Base-by-base conservation (phyloP, 768 basidiomycete species). In the Russula ochroleuca region DNA sequence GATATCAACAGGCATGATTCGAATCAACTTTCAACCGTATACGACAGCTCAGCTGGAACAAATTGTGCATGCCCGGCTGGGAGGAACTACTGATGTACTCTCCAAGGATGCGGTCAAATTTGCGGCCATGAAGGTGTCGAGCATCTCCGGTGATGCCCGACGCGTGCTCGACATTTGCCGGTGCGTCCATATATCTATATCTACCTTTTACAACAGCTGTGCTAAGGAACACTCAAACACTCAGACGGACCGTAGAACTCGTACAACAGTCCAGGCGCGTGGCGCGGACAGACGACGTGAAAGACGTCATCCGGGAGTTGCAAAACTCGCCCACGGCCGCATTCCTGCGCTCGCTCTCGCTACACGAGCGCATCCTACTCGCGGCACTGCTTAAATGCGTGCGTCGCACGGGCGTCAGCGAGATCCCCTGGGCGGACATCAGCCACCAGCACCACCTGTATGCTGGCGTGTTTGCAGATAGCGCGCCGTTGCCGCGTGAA, bases 11-110 rank as follows among this genome's bases (percentile, higher is more conserved):
- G 93, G 93, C 15, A 93, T 94, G 87, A 84, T 86, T 31, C 84
- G 93, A 38, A 94, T 94, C 68, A 93, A 94, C 68, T 99, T 98
- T 76, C 83, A 88, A 70, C 90, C 97, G 6, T 99, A 97, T 71
- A 87, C 78, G 33, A 87, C 83, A 38, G 73, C 75, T 5, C 93
- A 92, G 70, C 82, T 99, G 1, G 83, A 87, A 68, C 81, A 87
- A 68, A 99, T 99, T 61, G 90, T 98, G 6, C 82, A 85, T n/a
- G 85, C 92, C 0, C 84, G 97, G 5, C 75, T 99, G 11, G 76
- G 78, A 11, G 76, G 80, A 60, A 76, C 80, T 14, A 78, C 81
- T 0, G 78, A 80, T 17, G 82, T 88, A 13, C 79, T 91, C 23
- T 79, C 76, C 13, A 62, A 75, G 0, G 93, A 94, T 70, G 95